phyloP scores from a whole-genome alignment of 23 red algal genomes.

The Gracilaria domingensis region DNA sequence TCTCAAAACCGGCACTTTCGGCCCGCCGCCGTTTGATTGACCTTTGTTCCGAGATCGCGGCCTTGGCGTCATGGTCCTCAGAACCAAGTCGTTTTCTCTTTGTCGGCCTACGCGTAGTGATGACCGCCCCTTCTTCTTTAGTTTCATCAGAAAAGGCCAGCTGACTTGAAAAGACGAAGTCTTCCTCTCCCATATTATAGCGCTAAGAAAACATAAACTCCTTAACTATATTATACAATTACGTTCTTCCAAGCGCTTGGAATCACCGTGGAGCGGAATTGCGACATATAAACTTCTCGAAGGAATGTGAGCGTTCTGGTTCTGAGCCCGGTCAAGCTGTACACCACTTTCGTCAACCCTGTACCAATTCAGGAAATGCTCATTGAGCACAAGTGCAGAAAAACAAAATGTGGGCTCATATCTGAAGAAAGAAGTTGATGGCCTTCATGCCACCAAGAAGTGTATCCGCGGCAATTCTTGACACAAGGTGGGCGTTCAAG shows the following conservation, averaged over 20 bases:
- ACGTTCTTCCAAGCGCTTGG: background rate
- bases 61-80: background rate
- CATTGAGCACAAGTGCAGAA: no score
- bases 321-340: no score
- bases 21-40: background rate
- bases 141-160: conserved; percentile 30
- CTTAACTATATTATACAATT: no score
- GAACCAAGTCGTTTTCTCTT: background rate
- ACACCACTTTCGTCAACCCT: no score
- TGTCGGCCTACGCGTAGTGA: background rate
- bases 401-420: no score
- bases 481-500: no score
- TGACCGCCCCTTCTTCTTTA: background rate
- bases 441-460: background rate
- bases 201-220: background rate
- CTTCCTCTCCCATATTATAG: conserved; percentile 14
- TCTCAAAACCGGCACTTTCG: background rate
- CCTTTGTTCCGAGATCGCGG: background rate
- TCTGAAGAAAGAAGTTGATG: no score
- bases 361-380: no score
- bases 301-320: no score
- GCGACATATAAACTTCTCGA: background rate
- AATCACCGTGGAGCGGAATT: background rate
- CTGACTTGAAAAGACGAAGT: background rate
- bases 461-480: background rate